Conservation (phyloP, 2,329 filamentous ascomycete genomes). For the Fusarium nisikadoi region DNA sequence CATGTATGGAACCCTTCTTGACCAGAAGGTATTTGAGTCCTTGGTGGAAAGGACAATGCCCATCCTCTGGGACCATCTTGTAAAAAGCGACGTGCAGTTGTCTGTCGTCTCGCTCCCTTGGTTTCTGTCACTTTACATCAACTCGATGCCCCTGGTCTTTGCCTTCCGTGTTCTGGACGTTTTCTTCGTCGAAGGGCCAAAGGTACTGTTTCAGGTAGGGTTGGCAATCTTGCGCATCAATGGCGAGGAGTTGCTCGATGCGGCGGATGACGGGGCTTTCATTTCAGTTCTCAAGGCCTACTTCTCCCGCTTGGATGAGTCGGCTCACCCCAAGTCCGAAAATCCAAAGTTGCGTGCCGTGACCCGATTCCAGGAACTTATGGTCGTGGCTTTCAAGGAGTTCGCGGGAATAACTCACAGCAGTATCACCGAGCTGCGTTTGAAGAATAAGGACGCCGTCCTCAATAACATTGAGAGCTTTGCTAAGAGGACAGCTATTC, state of each 20-base stretch:
- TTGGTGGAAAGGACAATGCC: slow-evolving; percentile 99
- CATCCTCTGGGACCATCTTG: slow-evolving; percentile 96
- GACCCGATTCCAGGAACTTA: slow-evolving; percentile 95
- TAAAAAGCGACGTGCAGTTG: slow-evolving; percentile 94
- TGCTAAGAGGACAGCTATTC: slow-evolving; percentile 93
- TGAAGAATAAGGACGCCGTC: slow-evolving; percentile 94
- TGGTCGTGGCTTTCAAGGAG: slow-evolving; percentile 99
- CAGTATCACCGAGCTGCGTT: slow-evolving; percentile 87
- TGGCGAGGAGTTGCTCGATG: slow-evolving; percentile 93
- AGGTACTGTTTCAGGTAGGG: slow-evolving; percentile 96
- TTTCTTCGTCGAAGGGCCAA: slow-evolving; percentile 97
- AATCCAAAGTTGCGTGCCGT: slow-evolving; percentile 94
- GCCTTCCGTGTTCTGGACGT: slow-evolving; percentile 96
- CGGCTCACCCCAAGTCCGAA: slow-evolving; percentile 93
- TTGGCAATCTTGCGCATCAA: slow-evolving; percentile 97
- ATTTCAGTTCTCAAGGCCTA: slow-evolving; percentile 96
- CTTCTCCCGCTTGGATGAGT: slow-evolving; percentile 92
- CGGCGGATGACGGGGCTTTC: slow-evolving; percentile 93
- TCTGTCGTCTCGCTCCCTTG: slow-evolving; percentile 97
- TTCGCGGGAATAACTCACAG: slow-evolving; percentile 95
- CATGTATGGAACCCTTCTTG: slow-evolving; percentile 97
- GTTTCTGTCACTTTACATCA: slow-evolving; percentile 98
- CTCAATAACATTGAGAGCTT: slow-evolving; percentile 97
- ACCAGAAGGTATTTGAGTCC: slow-evolving; percentile 97
- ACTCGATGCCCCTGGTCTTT: slow-evolving; percentile 98